Percentiles rank a stretch among this genome's conserved stretches.
Evolutionary conservation across 495 filamentous ascomycete genomes (phyloP).

Genomic region (Tuber indicum): DNA sequence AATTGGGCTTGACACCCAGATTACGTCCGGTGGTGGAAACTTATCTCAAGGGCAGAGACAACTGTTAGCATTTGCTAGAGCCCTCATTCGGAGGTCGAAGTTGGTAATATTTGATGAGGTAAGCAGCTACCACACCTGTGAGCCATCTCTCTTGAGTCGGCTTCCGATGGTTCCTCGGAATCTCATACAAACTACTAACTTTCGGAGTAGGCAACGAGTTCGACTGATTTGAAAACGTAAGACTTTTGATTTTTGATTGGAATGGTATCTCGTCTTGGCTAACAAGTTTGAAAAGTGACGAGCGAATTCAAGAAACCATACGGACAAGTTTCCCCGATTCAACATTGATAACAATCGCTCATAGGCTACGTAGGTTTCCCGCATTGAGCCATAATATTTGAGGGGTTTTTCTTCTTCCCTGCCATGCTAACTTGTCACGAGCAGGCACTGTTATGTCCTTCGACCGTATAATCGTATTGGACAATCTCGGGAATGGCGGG

Average conservation of each 20-base stretch:
- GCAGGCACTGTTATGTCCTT: constrained; percentile 36
- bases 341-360: constrained; percentile 30
- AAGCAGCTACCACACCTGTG: neutral
- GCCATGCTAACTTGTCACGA: neutral
- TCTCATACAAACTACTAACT: constrained; percentile 10
- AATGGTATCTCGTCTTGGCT: neutral
- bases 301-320: constrained; percentile 32
- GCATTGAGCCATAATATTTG: neutral
- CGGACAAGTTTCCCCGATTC: constrained; percentile 29
- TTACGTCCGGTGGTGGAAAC: constrained; percentile 30
- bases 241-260: constrained; percentile 13
- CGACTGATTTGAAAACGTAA: constrained; percentile 35
- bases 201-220: constrained; percentile 26
- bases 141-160: neutral
- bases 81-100: constrained; percentile 31
- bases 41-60: constrained; percentile 35
- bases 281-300: constrained; percentile 23
- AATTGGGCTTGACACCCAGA: constrained; percentile 28
- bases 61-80: constrained; percentile 32
- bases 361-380: constrained; percentile 22
- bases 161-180: constrained; percentile 22
- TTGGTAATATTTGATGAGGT: constrained; percentile 37
- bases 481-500: constrained; percentile 35
- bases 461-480: constrained; percentile 30
- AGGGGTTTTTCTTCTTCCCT: neutral